Evolutionary conservation across 176 grass and related monocot genomes (phyloP), one percentile per base, ranked within the genome.

Genomic region (Carex kokanica): DNA sequence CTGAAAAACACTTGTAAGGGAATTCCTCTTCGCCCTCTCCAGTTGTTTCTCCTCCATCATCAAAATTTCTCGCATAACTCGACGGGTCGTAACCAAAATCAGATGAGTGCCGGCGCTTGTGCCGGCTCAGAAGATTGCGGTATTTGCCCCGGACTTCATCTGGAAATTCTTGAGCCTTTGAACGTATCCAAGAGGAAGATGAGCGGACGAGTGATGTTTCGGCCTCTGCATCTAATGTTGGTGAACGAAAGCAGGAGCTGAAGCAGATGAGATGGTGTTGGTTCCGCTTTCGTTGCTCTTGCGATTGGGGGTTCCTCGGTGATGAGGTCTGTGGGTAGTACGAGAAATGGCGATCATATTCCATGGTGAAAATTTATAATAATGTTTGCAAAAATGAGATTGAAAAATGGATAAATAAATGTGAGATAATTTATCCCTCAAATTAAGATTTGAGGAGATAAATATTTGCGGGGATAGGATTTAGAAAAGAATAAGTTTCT

Each of bases 11-110:
- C 6, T 49, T 61, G n/a, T 82, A 82, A 10, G 56, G 80, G 15
- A 82, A 65, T 25, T 82, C 80, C 60, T 82, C 60, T 66, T 66
- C 60, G 52, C n/a, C 29, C n/a, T 31, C 45, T 64, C 23, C 80
- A 53, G 4, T 66, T 34, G 36, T 52, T 82, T 49, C 58, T 82
- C 52, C 24, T 60, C 84, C 84, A 23, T 81, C 75, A 45, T 86
- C 84, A 9, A 86, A 86, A 41, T 86, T 86, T 49, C 74, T 73
- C 2, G 84, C 60, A 58, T 86, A 86, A 56, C 84, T 86, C 9
- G 70, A 31, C 1, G 75, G 84, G n/a, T 86, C 84, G n/a, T 86
- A 86, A 25, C 49, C 61, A 16, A 86, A 80, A 20, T 86, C 84
- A 3, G 74, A 81, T 13, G 84, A 80, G 20, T 86, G 74, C 18